Evolutionary conservation across 106 monocot genomes (phyloP), one percentile per base, ranked within the genome.

Genomic region (Apostasia ramifera): DNA sequence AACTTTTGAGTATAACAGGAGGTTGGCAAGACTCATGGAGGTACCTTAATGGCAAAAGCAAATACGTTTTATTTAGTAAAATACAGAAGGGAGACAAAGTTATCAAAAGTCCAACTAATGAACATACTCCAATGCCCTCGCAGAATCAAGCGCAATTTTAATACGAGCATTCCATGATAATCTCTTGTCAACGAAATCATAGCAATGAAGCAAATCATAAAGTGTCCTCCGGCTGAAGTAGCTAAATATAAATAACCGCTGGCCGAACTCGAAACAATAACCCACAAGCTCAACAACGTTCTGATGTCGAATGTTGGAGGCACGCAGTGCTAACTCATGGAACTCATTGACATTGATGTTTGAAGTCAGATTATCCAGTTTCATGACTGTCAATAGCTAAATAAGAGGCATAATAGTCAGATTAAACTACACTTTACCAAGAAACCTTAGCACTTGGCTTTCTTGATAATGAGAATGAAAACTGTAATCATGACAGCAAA

Each of bases 261-360:
- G 89, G 13, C 67, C 89, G 81, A 81, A 85, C 72, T 98, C 92
- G 7, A 73, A 71, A 81, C 97, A 92, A 68, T 89, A 92, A 49
- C 97, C 97, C 44, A 87, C 85, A 79, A 98, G 87, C 76, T 87
- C 84, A 61, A 90, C 52, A 70, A 98, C 80, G 61, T 98, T 92
- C 46, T 75, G 83, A 67, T 92, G 92, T 8, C 56, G 70, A 70
- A 98, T 73, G 65, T 81, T 72, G 38, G 86, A 92, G 67, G 90
- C 69, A 41, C 66, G n/a, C 0, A 53, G 67, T n/a, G 87, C 81
- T 58, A 87, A 64, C 47, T 83, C 77, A 79, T 83, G 58, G 80
- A 90, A 98, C 10, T 82, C 72, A 57, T 85, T 79, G 0, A 66
- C 57, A 10, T 76, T 73, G 44, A 92, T 49, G 10, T 73, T 80